Base-by-base conservation (phyloP, 2,329 filamentous ascomycete species). In the Diaporthe ampelina region DNA sequence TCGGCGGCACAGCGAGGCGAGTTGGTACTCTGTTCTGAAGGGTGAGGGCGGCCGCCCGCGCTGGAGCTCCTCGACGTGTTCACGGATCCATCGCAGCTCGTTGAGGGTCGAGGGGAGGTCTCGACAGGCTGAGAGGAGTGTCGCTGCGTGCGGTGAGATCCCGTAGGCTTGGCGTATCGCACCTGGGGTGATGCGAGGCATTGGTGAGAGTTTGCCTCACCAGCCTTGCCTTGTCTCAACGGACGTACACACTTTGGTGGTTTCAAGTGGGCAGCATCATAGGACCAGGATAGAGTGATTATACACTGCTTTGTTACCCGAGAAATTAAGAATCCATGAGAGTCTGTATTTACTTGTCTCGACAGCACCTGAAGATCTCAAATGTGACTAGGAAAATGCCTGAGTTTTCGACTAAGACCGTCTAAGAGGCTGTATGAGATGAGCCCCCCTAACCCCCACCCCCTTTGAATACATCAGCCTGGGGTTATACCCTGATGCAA, bases 61-160 rank as follows among this genome's bases (percentile, higher is more conserved):
- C 26, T 26, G 67, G 50, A 52, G 61, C n/a, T 70, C 54, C 19
- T 59, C 61, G 76, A 88, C 87, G 79, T 94, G 89, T 76, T 93
- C 88, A 68, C 85, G 86, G 70, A 96, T 89, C 94, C 94, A 96
- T 79, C 92, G 88, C 69, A 95, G 85, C 84, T 96, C 94, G 79
- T 91, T 91, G 71, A 86, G 85, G 8, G 93, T 91, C 4, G 91
- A 91, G n/a, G 82, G 80, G 3, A 95, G 80, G 78, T 91, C 88
- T 75, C 92, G 88, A 77, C 92, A 94, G 11, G 87, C 88, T 19
- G 88, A 90, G 1, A 96, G 87, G 6, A 96, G 87, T 2, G 86
- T 81, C 10, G 90, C 86, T 7, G 94, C 85, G 67, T 91, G 83
- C 1, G 88, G 85, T 24, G 91, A 90, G 77, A 89, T 85, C 11